Percentiles rank a stretch among this genome's conserved stretches.
Evolutionary conservation across 106 monocot species (phyloP).

Genomic region (Triglochin maritima): DNA sequence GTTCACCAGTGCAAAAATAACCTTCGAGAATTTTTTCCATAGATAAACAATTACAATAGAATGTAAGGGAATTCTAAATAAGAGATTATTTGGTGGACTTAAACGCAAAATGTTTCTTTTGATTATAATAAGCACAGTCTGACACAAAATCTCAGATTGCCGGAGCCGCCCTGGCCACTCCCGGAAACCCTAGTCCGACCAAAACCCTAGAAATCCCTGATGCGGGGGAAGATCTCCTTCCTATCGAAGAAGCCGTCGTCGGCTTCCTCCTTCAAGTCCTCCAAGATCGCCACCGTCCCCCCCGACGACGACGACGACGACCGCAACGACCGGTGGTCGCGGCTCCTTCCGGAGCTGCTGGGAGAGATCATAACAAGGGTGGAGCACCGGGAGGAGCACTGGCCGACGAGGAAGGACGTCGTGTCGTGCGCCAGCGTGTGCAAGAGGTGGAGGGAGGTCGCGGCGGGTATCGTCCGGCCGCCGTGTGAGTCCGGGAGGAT

Average conservation of each 20-base stretch:
- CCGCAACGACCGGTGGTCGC: constrained; percentile 43
- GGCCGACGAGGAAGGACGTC: constrained; percentile 61
- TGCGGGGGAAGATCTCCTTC: constrained; percentile 8
- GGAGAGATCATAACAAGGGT: constrained; percentile 54
- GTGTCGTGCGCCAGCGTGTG: constrained; percentile 61
- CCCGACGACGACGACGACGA: constrained; percentile 6
- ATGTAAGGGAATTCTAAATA: too few relatives aligned
- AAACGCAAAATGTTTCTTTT: too few relatives aligned
- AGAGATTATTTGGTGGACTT: too few relatives aligned
- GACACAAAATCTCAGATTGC: too few relatives aligned
- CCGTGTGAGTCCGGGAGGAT: constrained; percentile 45
- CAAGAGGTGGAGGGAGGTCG: constrained; percentile 54
- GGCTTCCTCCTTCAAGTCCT: background rate
- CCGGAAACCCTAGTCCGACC: too few relatives aligned
- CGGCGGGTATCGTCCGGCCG: constrained; percentile 41
- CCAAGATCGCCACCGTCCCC: background rate
- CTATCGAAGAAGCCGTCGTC: background rate
- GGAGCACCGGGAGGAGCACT: constrained; percentile 46
- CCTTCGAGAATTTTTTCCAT: too few relatives aligned
- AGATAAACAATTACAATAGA: too few relatives aligned
- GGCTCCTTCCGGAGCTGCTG: constrained; percentile 67
- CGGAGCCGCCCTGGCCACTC: too few relatives aligned
- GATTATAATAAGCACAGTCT: too few relatives aligned
- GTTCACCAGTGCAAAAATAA: too few relatives aligned
- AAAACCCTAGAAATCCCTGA: background rate